Conservation (phyloP, 306 rosid species). For the Rosa multiflora region DNA sequence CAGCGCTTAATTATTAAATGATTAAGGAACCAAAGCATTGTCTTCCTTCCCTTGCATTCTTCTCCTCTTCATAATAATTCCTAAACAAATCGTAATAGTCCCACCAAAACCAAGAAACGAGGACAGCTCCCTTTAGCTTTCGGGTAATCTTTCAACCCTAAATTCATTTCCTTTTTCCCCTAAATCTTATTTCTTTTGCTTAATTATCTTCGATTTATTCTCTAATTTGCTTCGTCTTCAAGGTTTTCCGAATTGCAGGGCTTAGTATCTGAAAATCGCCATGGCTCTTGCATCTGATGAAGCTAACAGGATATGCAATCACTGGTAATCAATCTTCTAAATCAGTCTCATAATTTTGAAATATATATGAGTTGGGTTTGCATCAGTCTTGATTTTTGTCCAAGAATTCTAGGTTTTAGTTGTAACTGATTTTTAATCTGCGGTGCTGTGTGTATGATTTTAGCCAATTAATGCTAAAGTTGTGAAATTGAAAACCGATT, state of each 20-base stretch:
- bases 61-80: too few relatives aligned
- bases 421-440: not conserved
- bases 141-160: constrained; percentile 5
- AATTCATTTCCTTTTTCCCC: not conserved
- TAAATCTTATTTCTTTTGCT: not conserved
- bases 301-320: constrained; percentile 52
- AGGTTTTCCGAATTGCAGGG: constrained; percentile 13
- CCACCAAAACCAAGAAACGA: not conserved
- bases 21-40: not conserved
- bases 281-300: constrained; percentile 74
- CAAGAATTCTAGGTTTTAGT: not conserved
- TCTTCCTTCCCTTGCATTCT: not conserved
- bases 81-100: not conserved
- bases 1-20: not conserved
- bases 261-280: constrained; percentile 12
- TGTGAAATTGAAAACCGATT: not conserved
- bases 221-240: constrained; percentile 17
- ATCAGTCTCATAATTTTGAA: too few relatives aligned
- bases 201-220: not conserved
- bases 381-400: not conserved
- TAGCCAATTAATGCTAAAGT: not conserved
- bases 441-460: not conserved
- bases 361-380: too few relatives aligned
- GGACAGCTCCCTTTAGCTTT: constrained; percentile 2
- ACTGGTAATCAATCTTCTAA: constrained; percentile 56